These are phyloP conservation scores for Stylonectria norvegica DNA, from an alignment of 2,329 filamentous ascomycete genomes.

Conservation along the genomic window DNA sequence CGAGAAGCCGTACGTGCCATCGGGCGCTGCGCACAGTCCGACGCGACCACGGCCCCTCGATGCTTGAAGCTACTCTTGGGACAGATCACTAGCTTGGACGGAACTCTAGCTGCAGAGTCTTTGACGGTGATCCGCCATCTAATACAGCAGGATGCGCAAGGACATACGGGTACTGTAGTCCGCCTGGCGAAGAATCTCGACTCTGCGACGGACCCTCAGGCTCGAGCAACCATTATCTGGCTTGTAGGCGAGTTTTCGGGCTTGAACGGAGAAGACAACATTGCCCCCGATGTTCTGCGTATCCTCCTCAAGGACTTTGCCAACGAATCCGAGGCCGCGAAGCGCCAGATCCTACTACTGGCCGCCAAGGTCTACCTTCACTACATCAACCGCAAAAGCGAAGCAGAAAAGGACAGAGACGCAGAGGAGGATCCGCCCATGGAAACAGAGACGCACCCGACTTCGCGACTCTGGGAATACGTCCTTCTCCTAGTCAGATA, in stretches of 20 bases:
- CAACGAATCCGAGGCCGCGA: constrained; percentile 79
- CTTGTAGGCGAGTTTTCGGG: constrained; percentile 92
- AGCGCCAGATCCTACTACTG: constrained; percentile 85
- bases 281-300: constrained; percentile 86
- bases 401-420: constrained; percentile 36
- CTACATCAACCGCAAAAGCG: constrained; percentile 65
- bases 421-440: constrained; percentile 30
- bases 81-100: constrained; percentile 85
- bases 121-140: constrained; percentile 92
- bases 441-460: constrained; percentile 53
- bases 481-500: constrained; percentile 82
- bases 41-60: constrained; percentile 65
- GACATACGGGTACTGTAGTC: constrained; percentile 81
- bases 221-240: constrained; percentile 94
- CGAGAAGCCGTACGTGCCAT: constrained; percentile 90
- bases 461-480: constrained; percentile 79
- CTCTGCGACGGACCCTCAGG: constrained; percentile 79
- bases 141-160: constrained; percentile 83
- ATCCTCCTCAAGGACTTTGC: constrained; percentile 83
- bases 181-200: constrained; percentile 88
- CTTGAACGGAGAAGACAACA: constrained; percentile 75
- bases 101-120: constrained; percentile 84
- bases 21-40: constrained; percentile 83
- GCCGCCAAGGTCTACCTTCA: constrained; percentile 97
- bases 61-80: constrained; percentile 80